phyloP scores from a whole-genome alignment of 768 basidiomycete species.

The Pleurotus giganteus region DNA sequence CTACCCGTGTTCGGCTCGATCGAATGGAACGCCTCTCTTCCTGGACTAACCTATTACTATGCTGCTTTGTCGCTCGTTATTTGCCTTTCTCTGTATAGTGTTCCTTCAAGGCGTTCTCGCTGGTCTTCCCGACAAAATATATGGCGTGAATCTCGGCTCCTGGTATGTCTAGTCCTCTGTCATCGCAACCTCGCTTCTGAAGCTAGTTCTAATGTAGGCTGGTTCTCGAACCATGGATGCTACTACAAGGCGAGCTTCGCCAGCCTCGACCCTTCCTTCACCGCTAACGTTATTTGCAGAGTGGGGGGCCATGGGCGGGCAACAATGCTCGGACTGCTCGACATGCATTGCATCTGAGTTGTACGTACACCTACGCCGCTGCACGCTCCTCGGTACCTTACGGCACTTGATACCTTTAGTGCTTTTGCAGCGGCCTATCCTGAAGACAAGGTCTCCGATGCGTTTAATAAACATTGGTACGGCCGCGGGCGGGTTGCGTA shows the following conservation, averaged over 20 bases:
- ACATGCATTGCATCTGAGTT: constrained; percentile 68
- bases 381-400: not conserved
- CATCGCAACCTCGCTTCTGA: not conserved
- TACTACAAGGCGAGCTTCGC: constrained; percentile 50
- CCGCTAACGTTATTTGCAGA: constrained; percentile 32
- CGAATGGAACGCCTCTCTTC: not conserved
- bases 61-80: not conserved
- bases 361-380: constrained; percentile 32
- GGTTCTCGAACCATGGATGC: constrained; percentile 80
- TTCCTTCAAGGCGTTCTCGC: constrained; percentile 15
- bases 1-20: no score
- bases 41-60: not conserved
- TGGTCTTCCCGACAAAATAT: constrained; percentile 24
- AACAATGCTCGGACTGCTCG: constrained; percentile 56
- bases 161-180: constrained; percentile 37
- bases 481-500: not conserved
- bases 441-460: constrained; percentile 46
- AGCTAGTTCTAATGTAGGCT: constrained; percentile 45
- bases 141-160: constrained; percentile 68
- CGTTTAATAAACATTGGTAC: constrained; percentile 65
- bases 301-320: constrained; percentile 75
- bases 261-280: not conserved
- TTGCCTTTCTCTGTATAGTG: not conserved
- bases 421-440: constrained; percentile 62
- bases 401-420: constrained; percentile 28